These are phyloP conservation scores for Penicillium sp. DNA, from an alignment of 2,329 filamentous ascomycete species.

Conservation along the genomic window DNA sequence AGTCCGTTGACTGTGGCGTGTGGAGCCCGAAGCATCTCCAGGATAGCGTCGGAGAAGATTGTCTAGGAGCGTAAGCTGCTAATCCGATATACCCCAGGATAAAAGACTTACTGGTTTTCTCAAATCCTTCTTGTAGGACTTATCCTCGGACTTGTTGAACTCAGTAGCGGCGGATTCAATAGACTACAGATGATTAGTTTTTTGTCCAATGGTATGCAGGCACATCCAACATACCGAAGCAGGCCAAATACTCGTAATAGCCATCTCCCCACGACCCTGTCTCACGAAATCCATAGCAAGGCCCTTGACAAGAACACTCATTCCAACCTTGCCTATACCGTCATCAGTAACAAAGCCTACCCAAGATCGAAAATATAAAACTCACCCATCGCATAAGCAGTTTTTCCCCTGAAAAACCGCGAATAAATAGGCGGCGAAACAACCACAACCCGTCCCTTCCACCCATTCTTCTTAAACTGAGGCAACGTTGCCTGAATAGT, in stretches of 20 bases:
- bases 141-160: constrained; percentile 47
- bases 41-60: constrained; percentile 77
- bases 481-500: constrained; percentile 68
- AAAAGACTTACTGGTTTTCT: constrained; percentile 53
- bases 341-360: background rate
- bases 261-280: constrained; percentile 65
- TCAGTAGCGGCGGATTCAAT: constrained; percentile 75
- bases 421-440: constrained; percentile 83
- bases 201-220: background rate
- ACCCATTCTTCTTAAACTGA: constrained; percentile 55
- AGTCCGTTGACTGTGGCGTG: constrained; percentile 65
- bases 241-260: constrained; percentile 80
- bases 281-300: constrained; percentile 77
- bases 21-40: constrained; percentile 66
- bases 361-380: background rate
- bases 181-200: constrained; percentile 40
- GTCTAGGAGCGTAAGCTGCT: constrained; percentile 31
- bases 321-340: constrained; percentile 65
- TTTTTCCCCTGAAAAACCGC: constrained; percentile 81
- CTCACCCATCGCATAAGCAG: constrained; percentile 69
- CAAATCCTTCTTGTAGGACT: constrained; percentile 56
- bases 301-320: constrained; percentile 78
- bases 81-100: background rate
- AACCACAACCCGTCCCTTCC: constrained; percentile 67
- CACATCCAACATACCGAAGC: constrained; percentile 57